Base-by-base conservation (phyloP, 768 basidiomycete genomes). In the Suillus americanus region DNA sequence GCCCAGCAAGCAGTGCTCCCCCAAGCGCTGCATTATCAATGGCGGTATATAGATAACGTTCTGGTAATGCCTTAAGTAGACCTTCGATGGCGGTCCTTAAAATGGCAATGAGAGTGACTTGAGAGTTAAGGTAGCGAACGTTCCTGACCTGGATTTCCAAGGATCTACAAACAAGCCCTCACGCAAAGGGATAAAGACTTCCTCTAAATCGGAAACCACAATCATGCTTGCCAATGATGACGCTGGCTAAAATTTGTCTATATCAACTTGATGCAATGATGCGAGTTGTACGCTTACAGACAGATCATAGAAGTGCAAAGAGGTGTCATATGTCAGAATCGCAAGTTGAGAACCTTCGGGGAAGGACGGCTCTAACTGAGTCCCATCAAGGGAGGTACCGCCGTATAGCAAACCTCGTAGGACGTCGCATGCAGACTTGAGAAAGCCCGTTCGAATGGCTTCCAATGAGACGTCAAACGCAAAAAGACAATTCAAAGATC, bases 121-220 rank as follows among this genome's bases (percentile, higher is more conserved):
- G 35, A 41, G 2, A 37, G 18, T 59, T 3, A n/a, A 20, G 38
- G 6, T 13, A n/a, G 12, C 46, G 38, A 61, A 54, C 48, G 14
- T 61, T 62, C 77, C 85, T 66, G 67, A 94, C 92, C 89, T 83
- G 54, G 88, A 89, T 65, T 89, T 85, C 60, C 71, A 65, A 16
- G 94, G 90, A 65, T 92, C 84, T 12, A 90, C 94, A 65, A 98
- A 91, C 46, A 96, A 79, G 3, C 89, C 90, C 6, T 81, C 78
- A 23, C 80, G 80, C 28, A 94, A 74, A 0, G 97, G 97, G 2
- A 92, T 76, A 76, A 96, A 99, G 23, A 95, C 88, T 62, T 99
- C 97, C n/a, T 94, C 90, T 43, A 99, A 77, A 73, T 99, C 97
- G 1, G 92, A 79, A 10, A 98, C 85, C 51, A 99, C 85, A 51